Conservation (phyloP, 1,284 basidiomycete species). For the Lentinula novae-zelandiae region DNA sequence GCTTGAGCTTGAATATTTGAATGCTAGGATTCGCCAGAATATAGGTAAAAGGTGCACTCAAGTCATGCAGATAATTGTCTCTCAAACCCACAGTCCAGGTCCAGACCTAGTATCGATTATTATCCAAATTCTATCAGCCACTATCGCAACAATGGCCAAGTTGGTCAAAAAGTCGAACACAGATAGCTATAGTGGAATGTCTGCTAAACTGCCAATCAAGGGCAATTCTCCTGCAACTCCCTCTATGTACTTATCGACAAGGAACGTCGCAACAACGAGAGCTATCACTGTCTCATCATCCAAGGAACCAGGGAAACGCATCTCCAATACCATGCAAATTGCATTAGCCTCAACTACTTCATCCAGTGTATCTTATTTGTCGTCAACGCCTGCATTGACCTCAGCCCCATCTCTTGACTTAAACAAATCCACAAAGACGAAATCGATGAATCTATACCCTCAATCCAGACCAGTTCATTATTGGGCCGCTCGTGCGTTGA, state of each 20-base stretch:
- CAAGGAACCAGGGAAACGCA: background rate
- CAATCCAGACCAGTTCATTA: conserved; percentile 45
- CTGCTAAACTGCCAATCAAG: background rate
- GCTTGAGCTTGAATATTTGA: too few relatives aligned
- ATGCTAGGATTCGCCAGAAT: too few relatives aligned
- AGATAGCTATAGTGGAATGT: background rate
- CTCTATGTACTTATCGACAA: background rate
- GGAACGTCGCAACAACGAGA: background rate
- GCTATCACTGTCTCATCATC: background rate
- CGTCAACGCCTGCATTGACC: background rate
- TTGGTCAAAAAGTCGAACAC: background rate
- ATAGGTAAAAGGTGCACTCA: too few relatives aligned
- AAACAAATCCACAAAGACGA: background rate
- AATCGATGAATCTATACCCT: conserved; percentile 16
- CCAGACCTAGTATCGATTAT: too few relatives aligned
- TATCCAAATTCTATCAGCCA: too few relatives aligned
- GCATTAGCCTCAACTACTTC: background rate
- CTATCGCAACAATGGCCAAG: background rate
- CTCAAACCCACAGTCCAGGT: too few relatives aligned
- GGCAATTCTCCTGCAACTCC: too few relatives aligned
- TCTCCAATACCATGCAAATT: conserved; percentile 1
- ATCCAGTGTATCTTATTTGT: too few relatives aligned
- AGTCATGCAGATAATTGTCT: too few relatives aligned
- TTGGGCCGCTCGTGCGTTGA: conserved; percentile 59
- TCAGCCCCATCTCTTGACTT: background rate